Percentiles rank a stretch among this genome's conserved stretches.
phyloP scores from a whole-genome alignment of 495 filamentous ascomycete species.

The Penicillium paxilli region DNA sequence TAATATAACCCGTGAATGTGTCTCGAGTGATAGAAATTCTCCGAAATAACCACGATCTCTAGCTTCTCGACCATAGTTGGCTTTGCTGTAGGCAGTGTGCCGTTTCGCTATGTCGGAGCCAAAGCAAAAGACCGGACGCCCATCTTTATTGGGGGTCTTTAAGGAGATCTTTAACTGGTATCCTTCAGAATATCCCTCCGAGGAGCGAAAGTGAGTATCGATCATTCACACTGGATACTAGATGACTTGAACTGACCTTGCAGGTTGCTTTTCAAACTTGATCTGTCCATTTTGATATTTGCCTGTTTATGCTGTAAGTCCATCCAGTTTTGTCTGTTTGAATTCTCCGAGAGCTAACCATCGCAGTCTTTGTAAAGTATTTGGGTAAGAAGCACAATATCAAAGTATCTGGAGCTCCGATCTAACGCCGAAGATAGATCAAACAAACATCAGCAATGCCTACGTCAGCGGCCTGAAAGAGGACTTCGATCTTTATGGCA shows the following conservation, averaged over 20 bases:
- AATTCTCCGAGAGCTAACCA: constrained; percentile 12
- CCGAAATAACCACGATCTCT: neutral
- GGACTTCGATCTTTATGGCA: constrained; percentile 56
- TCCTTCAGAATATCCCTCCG: constrained; percentile 38
- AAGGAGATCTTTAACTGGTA: constrained; percentile 54
- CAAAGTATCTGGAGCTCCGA: neutral
- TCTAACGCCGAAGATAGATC: constrained; percentile 25
- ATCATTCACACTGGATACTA: neutral
- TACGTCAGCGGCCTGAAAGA: constrained; percentile 62
- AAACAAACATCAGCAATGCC: constrained; percentile 51
- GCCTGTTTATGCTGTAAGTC: constrained; percentile 40
- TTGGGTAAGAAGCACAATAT: constrained; percentile 18
- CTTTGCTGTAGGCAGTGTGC: neutral
- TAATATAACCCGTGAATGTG: too few relatives aligned
- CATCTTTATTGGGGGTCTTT: constrained; percentile 28
- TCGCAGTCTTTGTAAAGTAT: constrained; percentile 36
- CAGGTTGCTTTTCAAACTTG: constrained; percentile 33
- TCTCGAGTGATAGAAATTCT: neutral
- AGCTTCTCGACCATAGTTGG: neutral
- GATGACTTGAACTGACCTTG: neutral
- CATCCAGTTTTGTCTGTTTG: neutral
- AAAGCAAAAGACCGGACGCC: constrained; percentile 14
- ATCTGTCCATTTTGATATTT: constrained; percentile 35
- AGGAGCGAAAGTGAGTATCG: constrained; percentile 39
- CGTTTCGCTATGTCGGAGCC: constrained; percentile 21